phyloP scores from a whole-genome alignment of 73 alveolate genomes.

The Stentor coeruleus region DNA sequence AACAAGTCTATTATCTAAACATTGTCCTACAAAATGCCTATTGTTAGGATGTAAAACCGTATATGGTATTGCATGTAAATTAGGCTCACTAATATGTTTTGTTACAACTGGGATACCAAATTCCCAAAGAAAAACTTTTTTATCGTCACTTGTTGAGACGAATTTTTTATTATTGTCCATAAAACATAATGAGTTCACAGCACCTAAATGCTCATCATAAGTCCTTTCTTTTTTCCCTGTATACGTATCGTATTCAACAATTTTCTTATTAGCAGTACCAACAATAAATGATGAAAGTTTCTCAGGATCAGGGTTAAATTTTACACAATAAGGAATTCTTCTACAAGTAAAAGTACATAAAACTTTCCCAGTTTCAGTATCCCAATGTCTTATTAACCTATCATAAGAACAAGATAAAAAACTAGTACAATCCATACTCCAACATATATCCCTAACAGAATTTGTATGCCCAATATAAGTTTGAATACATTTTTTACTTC shows the following conservation, averaged over 20 bases:
- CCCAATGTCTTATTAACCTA: slow-evolving; percentile 91
- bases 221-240: slow-evolving; percentile 70
- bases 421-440: slow-evolving; percentile 88
- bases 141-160: slow-evolving; percentile 97
- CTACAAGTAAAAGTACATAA: slow-evolving; percentile 71
- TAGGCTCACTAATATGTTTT: slow-evolving; percentile 96
- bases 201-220: slow-evolving; percentile 95
- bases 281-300: slow-evolving; percentile 81
- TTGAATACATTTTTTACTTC: slow-evolving; percentile 85
- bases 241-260: slow-evolving; percentile 80
- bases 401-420: slow-evolving; percentile 92
- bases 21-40: slow-evolving; percentile 93
- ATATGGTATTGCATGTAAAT: slow-evolving; percentile 90
- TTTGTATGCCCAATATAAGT: slow-evolving; percentile 95
- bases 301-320: slow-evolving; percentile 85
- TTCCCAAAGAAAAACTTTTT: slow-evolving; percentile 95
- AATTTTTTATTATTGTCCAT: slow-evolving; percentile 85
- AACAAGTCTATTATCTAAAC: slow-evolving; percentile 92
- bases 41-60: slow-evolving; percentile 92
- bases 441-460: slow-evolving; percentile 94
- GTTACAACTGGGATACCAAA: slow-evolving; percentile 96
- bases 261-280: slow-evolving; percentile 84
- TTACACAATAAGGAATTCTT: slow-evolving; percentile 89
- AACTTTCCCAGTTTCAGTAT: slow-evolving; percentile 98
- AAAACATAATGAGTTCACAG: slow-evolving; percentile 85